A percentile compares a stretch with the other conserved stretches of the same genome.
These are phyloP conservation scores for Fusarium nanum DNA, from an alignment of 2,329 filamentous ascomycete species.

Conservation along the genomic window DNA sequence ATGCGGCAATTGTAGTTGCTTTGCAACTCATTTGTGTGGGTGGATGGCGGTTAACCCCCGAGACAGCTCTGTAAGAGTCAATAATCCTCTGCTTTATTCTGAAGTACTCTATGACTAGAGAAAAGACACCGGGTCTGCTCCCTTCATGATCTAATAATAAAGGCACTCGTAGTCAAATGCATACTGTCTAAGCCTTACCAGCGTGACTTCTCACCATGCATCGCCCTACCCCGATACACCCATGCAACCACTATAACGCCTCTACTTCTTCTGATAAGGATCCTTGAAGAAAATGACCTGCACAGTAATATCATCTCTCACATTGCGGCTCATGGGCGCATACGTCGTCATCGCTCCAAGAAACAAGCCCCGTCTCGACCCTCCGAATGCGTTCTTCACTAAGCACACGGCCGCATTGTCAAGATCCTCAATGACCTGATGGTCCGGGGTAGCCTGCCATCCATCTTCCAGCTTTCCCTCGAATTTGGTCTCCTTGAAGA, in stretches of 20 bases:
- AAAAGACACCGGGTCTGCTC: background rate
- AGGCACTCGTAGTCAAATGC: background rate
- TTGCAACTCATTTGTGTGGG: background rate
- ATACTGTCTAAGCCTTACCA: background rate
- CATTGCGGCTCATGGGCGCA: slow-evolving; percentile 72
- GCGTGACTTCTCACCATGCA: background rate
- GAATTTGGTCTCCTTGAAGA: slow-evolving; percentile 33
- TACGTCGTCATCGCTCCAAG: slow-evolving; percentile 78
- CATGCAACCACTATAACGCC: background rate
- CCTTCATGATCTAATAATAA: background rate
- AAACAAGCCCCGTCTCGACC: slow-evolving; percentile 78
- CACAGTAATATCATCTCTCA: slow-evolving; percentile 82
- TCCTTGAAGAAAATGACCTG: slow-evolving; percentile 77
- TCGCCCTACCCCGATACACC: rapidly evolving
- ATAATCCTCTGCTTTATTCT: background rate
- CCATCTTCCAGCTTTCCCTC: slow-evolving; percentile 38
- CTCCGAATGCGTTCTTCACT: slow-evolving; percentile 83
- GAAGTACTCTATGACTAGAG: background rate
- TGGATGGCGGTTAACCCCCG: background rate
- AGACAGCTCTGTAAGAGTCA: background rate
- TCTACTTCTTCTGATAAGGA: slow-evolving; percentile 73
- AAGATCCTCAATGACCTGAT: slow-evolving; percentile 78
- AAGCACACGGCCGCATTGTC: slow-evolving; percentile 85
- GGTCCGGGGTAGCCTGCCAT: slow-evolving; percentile 54
- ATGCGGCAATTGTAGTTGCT: background rate